Evolutionary conservation across 139 green algal species (phyloP), one percentile per base, ranked within the genome.

Genomic region (Chlorella sp.): DNA sequence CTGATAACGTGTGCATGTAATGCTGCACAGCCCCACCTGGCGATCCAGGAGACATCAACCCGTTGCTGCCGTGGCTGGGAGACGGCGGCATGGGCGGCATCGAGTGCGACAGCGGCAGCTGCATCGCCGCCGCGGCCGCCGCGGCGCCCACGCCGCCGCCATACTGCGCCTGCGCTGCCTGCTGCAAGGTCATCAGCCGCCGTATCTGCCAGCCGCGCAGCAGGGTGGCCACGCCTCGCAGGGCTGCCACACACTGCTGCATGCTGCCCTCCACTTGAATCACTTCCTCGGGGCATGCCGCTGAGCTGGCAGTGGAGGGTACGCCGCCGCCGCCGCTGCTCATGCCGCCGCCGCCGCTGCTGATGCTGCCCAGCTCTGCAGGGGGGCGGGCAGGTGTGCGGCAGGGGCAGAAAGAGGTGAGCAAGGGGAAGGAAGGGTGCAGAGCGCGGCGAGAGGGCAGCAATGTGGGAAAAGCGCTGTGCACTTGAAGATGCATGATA

Each of bases 221-320:
- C 88, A 93, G 85, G 30, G 91, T 93, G 76, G 87, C 91, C 42
- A 93, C 91, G 39, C 91, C 91, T 28, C 86, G 85, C 22, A 93
- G 80, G 34, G 89, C 90, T 40, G 66, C 64, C 66, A 93, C 81
- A 32, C 77, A 87, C 68, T 89, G 85, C 57, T 92, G 66, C 53
- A 93, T 36, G 40, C 48, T 64, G 57, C 91, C 91, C 81, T 93
- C 91, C 36, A 93, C 76, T 64, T 93, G 91, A 14, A 93, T 85
- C 16, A 91, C 77, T 30, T 91, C 90, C 86, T 93, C 91, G 9
- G 57, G 48, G 14, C 60, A 53, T 40, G 30, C 22, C n/a, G 69
- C 48, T 57, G 48, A 57, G 48, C 48, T 57, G 48, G 48, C 48
- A 9, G 9, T 57, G 48, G 48, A 57, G 48, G 48, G 48, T 5